Evolutionary conservation across 768 basidiomycete species (phyloP).

Genomic region (Pleurotus citrinopileatus): DNA sequence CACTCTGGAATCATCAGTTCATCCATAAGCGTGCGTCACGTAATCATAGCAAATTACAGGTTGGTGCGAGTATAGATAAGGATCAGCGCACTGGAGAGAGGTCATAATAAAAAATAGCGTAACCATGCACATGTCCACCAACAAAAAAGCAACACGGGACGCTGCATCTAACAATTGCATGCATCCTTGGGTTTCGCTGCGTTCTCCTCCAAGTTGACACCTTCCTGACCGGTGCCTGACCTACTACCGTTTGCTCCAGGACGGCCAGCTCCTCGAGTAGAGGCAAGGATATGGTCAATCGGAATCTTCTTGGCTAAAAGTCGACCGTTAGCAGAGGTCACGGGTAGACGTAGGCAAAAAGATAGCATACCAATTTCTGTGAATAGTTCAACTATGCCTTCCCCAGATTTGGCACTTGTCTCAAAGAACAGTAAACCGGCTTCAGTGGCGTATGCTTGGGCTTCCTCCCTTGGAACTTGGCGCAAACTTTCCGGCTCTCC

Average conservation of each 20-base stretch:
- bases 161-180: conserved; percentile 68
- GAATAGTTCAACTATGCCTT: conserved; percentile 94
- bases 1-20: neutral
- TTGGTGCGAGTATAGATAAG: conserved; percentile 4
- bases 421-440: conserved; percentile 96
- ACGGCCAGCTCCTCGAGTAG: conserved; percentile 69
- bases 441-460: conserved; percentile 94
- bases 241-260: conserved; percentile 55
- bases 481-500: conserved; percentile 71
- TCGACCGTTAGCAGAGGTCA: conserved; percentile 6
- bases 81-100: conserved; percentile 10
- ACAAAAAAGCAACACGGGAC: conserved; percentile 18
- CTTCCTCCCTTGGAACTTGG: conserved; percentile 93
- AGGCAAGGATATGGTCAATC: conserved; percentile 92
- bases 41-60: conserved; percentile 18
- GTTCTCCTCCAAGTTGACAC: conserved; percentile 71
- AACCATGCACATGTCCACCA: conserved; percentile 26
- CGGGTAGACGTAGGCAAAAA: neutral
- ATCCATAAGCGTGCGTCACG: conserved; percentile 4
- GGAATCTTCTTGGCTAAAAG: conserved; percentile 57
- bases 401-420: conserved; percentile 95
- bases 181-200: conserved; percentile 66
- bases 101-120: conserved; percentile 16
- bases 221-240: conserved; percentile 47
- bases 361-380: conserved; percentile 86